Percentiles rank a stretch among this genome's conserved stretches.
These are phyloP conservation scores for Sporothrix variecibatus DNA, from an alignment of 2,329 filamentous ascomycete genomes.

Conservation along the genomic window DNA sequence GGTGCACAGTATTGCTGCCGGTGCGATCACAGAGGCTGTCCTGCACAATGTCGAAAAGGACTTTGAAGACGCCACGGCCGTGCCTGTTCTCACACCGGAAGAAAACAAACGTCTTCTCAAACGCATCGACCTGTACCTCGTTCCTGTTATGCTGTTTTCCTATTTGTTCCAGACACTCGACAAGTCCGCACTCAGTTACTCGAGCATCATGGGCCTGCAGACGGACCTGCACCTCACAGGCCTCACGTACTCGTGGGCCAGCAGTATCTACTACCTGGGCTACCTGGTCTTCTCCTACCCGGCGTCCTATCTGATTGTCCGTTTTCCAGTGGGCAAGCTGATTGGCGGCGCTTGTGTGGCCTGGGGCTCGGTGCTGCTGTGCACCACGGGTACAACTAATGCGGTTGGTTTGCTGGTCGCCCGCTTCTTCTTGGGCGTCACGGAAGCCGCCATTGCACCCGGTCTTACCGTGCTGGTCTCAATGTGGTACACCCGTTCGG, in stretches of 20 bases:
- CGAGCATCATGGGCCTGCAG: conserved; percentile 41
- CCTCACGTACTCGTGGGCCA: conserved; percentile 49
- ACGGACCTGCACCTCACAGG: conserved; percentile 40
- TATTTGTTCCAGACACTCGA: conserved; percentile 63
- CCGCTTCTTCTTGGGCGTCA: conserved; percentile 45
- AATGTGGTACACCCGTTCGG: conserved; percentile 63
- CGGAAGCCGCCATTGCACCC: conserved; percentile 45
- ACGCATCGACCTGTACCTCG: conserved; percentile 62
- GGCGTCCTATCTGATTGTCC: not conserved
- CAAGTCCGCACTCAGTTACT: conserved; percentile 58
- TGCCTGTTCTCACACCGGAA: not conserved
- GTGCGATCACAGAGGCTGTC: not conserved
- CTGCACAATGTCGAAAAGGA: not conserved
- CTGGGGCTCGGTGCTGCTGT: conserved; percentile 34
- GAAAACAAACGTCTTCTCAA: conserved; percentile 49
- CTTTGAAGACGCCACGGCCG: not conserved
- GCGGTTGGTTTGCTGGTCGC: conserved; percentile 42
- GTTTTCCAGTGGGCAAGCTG: conserved; percentile 35
- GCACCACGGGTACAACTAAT: conserved; percentile 36
- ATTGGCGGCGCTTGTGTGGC: conserved; percentile 16
- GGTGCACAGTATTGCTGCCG: not conserved
- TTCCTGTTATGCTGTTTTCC: conserved; percentile 53
- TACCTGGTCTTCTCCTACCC: conserved; percentile 38
- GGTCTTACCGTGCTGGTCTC: conserved; percentile 60
- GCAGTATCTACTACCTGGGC: conserved; percentile 48